A percentile compares a stretch with the other conserved stretches of the same genome.
These are phyloP conservation scores for Beauveria medogensis DNA, from an alignment of 2,329 filamentous ascomycete genomes.

Conservation along the genomic window DNA sequence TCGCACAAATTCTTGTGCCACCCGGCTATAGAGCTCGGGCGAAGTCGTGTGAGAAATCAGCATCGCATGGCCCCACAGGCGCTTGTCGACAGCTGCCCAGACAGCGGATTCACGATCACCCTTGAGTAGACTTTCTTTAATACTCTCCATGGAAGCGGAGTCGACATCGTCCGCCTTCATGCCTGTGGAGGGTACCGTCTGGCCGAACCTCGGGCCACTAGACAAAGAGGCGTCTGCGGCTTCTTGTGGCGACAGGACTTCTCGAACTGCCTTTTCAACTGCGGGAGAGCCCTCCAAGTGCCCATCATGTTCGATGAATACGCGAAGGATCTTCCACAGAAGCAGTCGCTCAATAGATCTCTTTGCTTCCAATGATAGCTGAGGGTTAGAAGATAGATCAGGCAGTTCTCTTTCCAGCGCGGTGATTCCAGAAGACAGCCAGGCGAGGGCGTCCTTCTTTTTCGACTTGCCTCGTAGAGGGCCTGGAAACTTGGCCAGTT, in stretches of 20 bases:
- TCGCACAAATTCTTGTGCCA: constrained; percentile 89
- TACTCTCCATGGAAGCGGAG: constrained; percentile 57
- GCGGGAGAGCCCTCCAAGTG: constrained; percentile 62
- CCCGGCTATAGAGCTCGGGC: constrained; percentile 80
- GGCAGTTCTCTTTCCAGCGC: constrained; percentile 54
- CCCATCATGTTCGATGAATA: constrained; percentile 84
- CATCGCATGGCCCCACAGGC: constrained; percentile 94
- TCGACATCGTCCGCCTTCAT: constrained; percentile 61
- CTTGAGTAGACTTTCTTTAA: constrained; percentile 64
- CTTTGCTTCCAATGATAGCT: constrained; percentile 55
- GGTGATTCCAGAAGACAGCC: constrained; percentile 73
- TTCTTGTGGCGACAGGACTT: constrained; percentile 56
- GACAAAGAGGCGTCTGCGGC: constrained; percentile 20
- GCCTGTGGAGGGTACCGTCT: constrained; percentile 21
- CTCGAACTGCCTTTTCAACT: constrained; percentile 67
- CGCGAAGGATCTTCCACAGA: constrained; percentile 76
- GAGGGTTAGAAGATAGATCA: constrained; percentile 40
- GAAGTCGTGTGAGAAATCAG: constrained; percentile 74
- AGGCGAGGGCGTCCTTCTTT: constrained; percentile 84
- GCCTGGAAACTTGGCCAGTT: constrained; percentile 76
- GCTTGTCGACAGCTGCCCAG: constrained; percentile 87
- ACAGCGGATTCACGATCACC: constrained; percentile 87
- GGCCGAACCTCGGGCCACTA: constrained; percentile 18
- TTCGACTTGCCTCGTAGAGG: constrained; percentile 84
- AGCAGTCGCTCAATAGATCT: constrained; percentile 70